Conservation (phyloP, 192 early-diverging fungal genomes). For the Gorgonomyces haynaldii region DNA sequence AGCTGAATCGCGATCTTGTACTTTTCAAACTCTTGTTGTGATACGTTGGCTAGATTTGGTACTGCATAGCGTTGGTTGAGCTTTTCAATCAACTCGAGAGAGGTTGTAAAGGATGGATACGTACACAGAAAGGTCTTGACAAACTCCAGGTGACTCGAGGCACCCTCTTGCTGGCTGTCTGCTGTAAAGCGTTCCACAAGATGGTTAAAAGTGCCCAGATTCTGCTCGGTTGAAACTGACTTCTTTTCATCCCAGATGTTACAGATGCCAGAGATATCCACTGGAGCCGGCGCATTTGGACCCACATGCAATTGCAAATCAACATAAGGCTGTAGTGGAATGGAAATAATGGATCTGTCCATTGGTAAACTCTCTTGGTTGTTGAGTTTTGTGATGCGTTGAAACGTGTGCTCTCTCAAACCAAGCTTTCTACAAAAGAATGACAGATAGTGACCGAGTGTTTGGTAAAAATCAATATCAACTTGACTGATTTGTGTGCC, state of each 20-base stretch:
- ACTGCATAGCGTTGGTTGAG: constrained; percentile 20
- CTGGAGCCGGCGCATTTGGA: not conserved
- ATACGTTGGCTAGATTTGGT: constrained; percentile 5
- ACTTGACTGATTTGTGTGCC: too few species aligned
- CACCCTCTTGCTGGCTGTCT: too few species aligned
- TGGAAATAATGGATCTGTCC: too few species aligned
- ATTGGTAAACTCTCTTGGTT: too few species aligned
- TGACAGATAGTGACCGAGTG: too few species aligned
- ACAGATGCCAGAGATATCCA: not conserved
- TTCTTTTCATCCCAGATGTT: not conserved
- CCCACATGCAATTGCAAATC: too few species aligned
- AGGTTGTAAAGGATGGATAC: constrained; percentile 30
- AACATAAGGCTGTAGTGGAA: too few species aligned
- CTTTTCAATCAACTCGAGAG: constrained; percentile 10
- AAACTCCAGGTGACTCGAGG: constrained; percentile 25
- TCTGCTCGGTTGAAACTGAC: not conserved
- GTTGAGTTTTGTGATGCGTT: not conserved
- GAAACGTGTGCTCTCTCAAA: too few species aligned
- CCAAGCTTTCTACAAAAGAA: too few species aligned
- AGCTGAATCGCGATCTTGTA: constrained; percentile 22
- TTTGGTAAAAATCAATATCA: too few species aligned
- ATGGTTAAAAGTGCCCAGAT: not conserved
- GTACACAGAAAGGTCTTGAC: constrained; percentile 29
- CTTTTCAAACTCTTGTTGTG: constrained; percentile 19
- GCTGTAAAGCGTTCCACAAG: not conserved